Base-by-base conservation (phyloP, 345 rosid species). In the Eucalyptus regnans region DNA sequence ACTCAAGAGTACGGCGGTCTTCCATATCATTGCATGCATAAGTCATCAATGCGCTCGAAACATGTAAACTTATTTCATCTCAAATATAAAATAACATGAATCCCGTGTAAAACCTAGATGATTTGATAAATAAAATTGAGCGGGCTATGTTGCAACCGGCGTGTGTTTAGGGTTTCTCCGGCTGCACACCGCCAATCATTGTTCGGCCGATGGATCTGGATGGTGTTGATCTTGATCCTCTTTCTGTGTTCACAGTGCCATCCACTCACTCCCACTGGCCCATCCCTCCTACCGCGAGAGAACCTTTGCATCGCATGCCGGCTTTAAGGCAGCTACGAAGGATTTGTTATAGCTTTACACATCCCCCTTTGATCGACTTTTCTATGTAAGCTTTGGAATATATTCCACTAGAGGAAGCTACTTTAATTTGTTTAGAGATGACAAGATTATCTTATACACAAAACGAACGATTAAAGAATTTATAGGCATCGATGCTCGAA, bases 41-140 rank as follows among this genome's bases (percentile, higher is more conserved):
- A 1, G 15, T 71, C 27, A 37, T 12, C 8, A 3, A 3, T 10
- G 27, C 3, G 2, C 7, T 37, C 8, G 2, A 43, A 20, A 3
- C 5, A 37, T 11, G 1, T 20, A 1, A 41, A 1, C 83, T 20
- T 8, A 12, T 11, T 76, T 22, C 29, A 76, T 76, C 27, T 76
- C 48, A 3, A 0, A 11, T 25, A 20, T 41, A 7, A 76, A 37
- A 20, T 5, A 20, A 7, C 1, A 20, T 22, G 44, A 22, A 66
- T 68, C 44, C 1, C 44, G 13, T 20, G 80, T 33, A 33, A 41
- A 76, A 12, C 15, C 27, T 41, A 9, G 2, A 76, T 71, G 8
- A 71, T 71, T 43, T 18, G 83, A 37, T 18, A 9, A 37, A 4
- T 10, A 6, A 33, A 18, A 9, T 76, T 20, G 46, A 22, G 27